phyloP scores from a whole-genome alignment of 257 asterid genomes.

The Nicotiana attenuata region DNA sequence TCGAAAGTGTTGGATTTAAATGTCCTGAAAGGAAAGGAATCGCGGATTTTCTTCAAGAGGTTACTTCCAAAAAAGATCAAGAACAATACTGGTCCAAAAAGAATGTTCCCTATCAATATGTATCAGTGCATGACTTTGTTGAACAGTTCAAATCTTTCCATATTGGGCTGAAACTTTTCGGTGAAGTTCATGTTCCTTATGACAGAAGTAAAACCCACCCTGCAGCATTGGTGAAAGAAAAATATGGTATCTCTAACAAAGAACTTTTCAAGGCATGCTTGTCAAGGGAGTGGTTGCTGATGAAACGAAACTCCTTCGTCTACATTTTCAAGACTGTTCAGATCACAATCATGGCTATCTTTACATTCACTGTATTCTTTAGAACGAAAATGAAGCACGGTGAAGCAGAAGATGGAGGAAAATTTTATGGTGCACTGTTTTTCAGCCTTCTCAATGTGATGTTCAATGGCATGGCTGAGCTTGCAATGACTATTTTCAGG shows the following conservation, averaged over 20 bases:
- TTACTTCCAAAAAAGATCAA: conserved; percentile 64
- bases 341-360: conserved; percentile 60
- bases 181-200: conserved; percentile 39
- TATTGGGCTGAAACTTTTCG: conserved; percentile 40
- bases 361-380: conserved; percentile 68
- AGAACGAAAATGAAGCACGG: conserved; percentile 59
- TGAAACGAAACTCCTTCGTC: conserved; percentile 56
- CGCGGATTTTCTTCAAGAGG: conserved; percentile 67
- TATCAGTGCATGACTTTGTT: conserved; percentile 43
- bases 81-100: conserved; percentile 62
- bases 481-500: conserved; percentile 59
- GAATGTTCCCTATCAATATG: conserved; percentile 31
- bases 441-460: conserved; percentile 64
- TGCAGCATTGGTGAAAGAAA: conserved; percentile 56
- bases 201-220: conserved; percentile 56
- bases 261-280: conserved; percentile 60
- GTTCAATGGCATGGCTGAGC: conserved; percentile 75
- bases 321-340: conserved; percentile 65
- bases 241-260: conserved; percentile 56
- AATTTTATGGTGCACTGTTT: conserved; percentile 60
- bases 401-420: conserved; percentile 48
- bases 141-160: conserved; percentile 39
- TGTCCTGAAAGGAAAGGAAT: conserved; percentile 70
- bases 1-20: conserved; percentile 55
- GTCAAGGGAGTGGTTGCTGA: conserved; percentile 59